These are phyloP conservation scores for Cyclostephanos invisitatus DNA, from an alignment of 108 stramenopile genomes.

Conservation along the genomic window DNA sequence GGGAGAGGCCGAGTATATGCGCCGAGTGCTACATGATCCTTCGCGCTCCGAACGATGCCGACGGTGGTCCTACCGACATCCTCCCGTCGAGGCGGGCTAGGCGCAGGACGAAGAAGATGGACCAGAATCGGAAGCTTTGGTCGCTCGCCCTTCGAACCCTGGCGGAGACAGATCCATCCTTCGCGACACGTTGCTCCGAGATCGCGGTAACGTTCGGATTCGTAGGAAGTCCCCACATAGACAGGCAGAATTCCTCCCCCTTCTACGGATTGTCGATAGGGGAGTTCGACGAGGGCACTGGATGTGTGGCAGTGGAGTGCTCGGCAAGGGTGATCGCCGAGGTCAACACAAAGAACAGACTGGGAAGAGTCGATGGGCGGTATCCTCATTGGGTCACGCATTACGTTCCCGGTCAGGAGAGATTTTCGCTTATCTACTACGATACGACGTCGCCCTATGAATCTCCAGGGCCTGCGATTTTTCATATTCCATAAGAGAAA, in stretches of 20 bases:
- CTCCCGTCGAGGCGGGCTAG: constrained; percentile 14
- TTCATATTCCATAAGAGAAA: constrained; percentile 9
- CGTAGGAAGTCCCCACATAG: constrained; percentile 51
- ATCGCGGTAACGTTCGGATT: constrained; percentile 55
- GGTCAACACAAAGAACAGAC: constrained; percentile 43
- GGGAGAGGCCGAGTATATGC: constrained; percentile 33
- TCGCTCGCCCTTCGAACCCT: constrained; percentile 37
- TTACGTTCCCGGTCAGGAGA: constrained; percentile 29
- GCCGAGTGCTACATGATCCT: constrained; percentile 48
- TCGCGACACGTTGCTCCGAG: constrained; percentile 42
- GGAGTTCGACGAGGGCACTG: constrained; percentile 39
- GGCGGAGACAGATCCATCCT: constrained; percentile 35
- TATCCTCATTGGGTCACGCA: constrained; percentile 45
- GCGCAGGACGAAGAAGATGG: constrained; percentile 37
- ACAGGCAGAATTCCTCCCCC: constrained; percentile 44
- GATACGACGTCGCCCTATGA: constrained; percentile 27
- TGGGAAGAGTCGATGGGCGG: constrained; percentile 52
- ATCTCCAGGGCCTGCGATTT: constrained; percentile 35
- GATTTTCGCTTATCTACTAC: constrained; percentile 44
- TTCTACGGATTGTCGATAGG: constrained; percentile 50
- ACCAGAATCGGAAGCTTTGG: constrained; percentile 28
- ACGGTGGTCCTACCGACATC: constrained; percentile 1
- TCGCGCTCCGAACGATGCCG: constrained; percentile 9
- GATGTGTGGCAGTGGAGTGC: constrained; percentile 43
- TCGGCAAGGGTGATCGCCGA: constrained; percentile 22